A percentile compares a stretch with the other conserved stretches of the same genome.
These are phyloP conservation scores for Cubamyces lactineus DNA, from an alignment of 768 basidiomycete species.

Conservation along the genomic window DNA sequence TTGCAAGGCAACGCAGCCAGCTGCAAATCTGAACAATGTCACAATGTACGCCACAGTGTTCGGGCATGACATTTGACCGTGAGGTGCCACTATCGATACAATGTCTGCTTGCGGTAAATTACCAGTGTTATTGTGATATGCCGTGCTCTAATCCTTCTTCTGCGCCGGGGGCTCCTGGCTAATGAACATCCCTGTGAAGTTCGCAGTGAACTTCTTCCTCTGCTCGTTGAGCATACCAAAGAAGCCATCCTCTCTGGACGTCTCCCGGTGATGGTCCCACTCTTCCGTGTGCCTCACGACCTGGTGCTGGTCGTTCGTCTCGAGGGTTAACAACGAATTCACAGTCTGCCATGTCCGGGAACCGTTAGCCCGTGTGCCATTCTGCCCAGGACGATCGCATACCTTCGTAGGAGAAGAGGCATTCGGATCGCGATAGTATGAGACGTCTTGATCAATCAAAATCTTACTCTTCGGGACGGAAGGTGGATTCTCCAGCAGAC, in stretches of 20 bases:
- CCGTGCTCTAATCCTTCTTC: constrained; percentile 1
- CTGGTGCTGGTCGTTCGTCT: constrained; percentile 42
- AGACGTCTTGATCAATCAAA: constrained; percentile 52
- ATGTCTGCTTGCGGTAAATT: no score
- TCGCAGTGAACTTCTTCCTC: constrained; percentile 46
- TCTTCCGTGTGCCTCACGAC: constrained; percentile 47
- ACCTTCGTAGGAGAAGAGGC: constrained; percentile 47
- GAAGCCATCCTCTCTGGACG: constrained; percentile 45
- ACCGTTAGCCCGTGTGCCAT: background rate
- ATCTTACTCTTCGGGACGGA: constrained; percentile 41
- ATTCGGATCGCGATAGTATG: constrained; percentile 44
- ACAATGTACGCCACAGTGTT: no score
- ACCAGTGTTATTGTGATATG: no score
- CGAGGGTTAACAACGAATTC: constrained; percentile 47
- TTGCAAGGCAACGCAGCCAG: no score
- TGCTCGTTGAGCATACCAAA: constrained; percentile 48
- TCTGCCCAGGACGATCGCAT: background rate
- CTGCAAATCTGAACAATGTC: no score
- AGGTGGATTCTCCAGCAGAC: constrained; percentile 45
- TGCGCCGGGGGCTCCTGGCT: constrained; percentile 31
- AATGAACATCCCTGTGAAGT: constrained; percentile 40
- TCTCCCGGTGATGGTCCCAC: constrained; percentile 46
- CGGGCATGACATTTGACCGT: no score
- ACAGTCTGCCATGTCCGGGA: constrained; percentile 31
- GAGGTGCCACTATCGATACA: no score